Evolutionary conservation across 139 green algal genomes (phyloP), one percentile per base, ranked within the genome.

Genomic region (Coelastrella sp.): DNA sequence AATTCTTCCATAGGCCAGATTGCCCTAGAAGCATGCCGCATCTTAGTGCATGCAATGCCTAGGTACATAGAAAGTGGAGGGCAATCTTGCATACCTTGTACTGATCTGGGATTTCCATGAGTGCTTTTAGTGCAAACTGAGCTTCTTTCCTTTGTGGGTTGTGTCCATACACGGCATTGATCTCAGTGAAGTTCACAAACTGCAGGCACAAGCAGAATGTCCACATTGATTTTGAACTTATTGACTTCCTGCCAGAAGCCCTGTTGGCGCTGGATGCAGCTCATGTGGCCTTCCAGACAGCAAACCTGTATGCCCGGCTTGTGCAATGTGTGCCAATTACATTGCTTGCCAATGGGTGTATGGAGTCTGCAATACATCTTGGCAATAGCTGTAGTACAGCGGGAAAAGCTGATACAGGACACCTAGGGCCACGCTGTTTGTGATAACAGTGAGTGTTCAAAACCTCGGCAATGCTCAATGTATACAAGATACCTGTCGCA

Each of bases 51-150:
- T n/a, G n/a, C n/a, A n/a, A 21, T 53, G 45, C 11, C 15, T 57
- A 13, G 45, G 45, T n/a, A n/a, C 45, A 57, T 57, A 9, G 45
- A 13, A 9, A 1, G 1, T 57, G 45, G 11, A 13, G 11, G 45
- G 45, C 15, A 13, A 57, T 8, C 11, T 53, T 53, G 45, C 82
- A 25, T 74, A 90, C 88, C 83, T 92, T 92, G 83, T 90, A 96
- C 84, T 97, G 94, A 30, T 93, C 87, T 7, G 94, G 94, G 5
- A 97, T 80, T 81, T 97, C 94, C 94, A 97, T 97, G 2, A 97
- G 83, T 0, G 92, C 92, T 6, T 63, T 37, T 13, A 95, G 53
- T 2, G 93, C 93, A 88, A 96, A 96, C 34, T 71, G 15, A 11
- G 93, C 90, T 38, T 92, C 89, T 37, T 85, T 85, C 40, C 73